These are phyloP conservation scores for Cryoendolithus antarcticus DNA, from an alignment of 2,329 filamentous ascomycete species.

Conservation along the genomic window DNA sequence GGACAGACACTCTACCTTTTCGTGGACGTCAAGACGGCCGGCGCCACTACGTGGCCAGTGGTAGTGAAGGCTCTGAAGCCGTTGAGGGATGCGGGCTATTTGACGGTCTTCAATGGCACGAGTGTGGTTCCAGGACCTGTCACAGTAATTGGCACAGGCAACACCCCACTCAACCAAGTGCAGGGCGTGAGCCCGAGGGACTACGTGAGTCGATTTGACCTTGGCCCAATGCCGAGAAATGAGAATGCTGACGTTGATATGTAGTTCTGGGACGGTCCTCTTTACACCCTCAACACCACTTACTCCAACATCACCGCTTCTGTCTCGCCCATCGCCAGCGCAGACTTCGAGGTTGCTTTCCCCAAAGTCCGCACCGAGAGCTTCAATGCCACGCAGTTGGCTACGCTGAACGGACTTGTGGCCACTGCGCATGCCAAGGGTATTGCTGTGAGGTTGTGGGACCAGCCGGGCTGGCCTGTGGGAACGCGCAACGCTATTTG, in stretches of 20 bases:
- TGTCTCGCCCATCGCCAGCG: conserved; percentile 43
- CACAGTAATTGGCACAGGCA: conserved; percentile 58
- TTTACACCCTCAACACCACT: conserved; percentile 31
- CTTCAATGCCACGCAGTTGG: conserved; percentile 38
- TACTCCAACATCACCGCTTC: conserved; percentile 34
- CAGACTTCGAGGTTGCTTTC: conserved; percentile 34
- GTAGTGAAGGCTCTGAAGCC: conserved; percentile 46
- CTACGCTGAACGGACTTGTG: conserved; percentile 41
- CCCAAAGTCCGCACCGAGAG: conserved; percentile 25
- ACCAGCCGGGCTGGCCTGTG: conserved; percentile 42
- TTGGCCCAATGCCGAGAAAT: too few species aligned
- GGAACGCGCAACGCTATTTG: conserved; percentile 43
- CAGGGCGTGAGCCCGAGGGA: conserved; percentile 26
- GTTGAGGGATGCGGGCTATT: conserved; percentile 44
- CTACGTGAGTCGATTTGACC: conserved; percentile 9
- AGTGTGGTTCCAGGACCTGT: conserved; percentile 43
- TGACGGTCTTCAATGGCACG: conserved; percentile 38
- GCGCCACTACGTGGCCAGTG: conserved; percentile 38
- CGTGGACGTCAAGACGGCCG: conserved; percentile 56
- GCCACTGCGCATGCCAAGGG: conserved; percentile 41
- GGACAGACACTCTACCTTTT: conserved; percentile 44
- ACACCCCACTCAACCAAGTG: conserved; percentile 41
- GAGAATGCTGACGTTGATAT: conserved; percentile 23
- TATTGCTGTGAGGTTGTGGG: conserved; percentile 47
- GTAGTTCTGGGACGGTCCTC: conserved; percentile 50